Base-by-base conservation (phyloP, 2,329 filamentous ascomycete species). In the Aspergillus quadrilineatus region DNA sequence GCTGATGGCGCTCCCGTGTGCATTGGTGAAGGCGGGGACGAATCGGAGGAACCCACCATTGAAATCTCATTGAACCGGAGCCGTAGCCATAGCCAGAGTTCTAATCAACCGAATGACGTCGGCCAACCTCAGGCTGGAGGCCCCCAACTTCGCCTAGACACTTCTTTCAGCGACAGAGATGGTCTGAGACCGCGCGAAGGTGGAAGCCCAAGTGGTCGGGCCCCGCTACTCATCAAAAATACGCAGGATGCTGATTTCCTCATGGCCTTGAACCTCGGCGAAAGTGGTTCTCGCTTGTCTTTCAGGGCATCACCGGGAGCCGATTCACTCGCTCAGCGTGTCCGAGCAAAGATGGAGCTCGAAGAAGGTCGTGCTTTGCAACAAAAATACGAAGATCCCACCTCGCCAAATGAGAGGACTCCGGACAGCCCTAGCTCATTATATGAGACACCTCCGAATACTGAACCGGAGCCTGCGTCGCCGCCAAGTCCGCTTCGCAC, bases 21-120 rank as follows among this genome's bases (percentile, higher is more conserved):
- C 60, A 97, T 97, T 67, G 93, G 93, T 46, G 88, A 93, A 73
- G 93, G 93, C 56, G 93, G 93, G 34, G 93, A 97, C 67, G 92
- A 96, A 72, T 88, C 89, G 53, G 86, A 89, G 53, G 77, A 82
- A 7, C 89, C 89, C 1, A 83, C 86, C 1, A 78, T 85, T 17
- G 89, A 94, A 68, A 87, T 96, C 53, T 86, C 85, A 4, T 81
- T 79, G 69, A 78, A 58, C 68, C 70, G 64, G 69, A 69, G 61
- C 52, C 63, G 58, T 29, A 56, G 59, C 28, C 62, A 61, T 9
- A 64, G 55, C 37, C 54, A 59, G 37, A 66, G 72, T 17, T 46
- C 54, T 12, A 56, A 26, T 29, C 43, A 53, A 22, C 17, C 42
- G 42, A 50, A 47, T 49, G 48, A 57, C 28, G 72, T 68, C 17